Conservation (phyloP, 306 rosid genomes). For the Trifolium subterraneum region DNA sequence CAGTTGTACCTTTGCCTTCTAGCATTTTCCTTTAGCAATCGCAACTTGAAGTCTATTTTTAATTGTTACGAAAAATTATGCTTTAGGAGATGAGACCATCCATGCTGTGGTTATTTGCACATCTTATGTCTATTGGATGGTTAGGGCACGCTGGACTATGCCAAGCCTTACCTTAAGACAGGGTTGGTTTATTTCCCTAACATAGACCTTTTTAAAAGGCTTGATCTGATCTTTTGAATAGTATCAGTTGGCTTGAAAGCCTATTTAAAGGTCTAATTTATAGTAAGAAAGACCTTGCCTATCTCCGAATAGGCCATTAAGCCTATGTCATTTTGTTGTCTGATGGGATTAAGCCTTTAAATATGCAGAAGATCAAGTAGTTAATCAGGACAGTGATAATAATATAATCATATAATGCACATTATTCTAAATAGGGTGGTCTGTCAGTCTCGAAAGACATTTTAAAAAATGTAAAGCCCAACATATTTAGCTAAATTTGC, state of each 20-base stretch:
- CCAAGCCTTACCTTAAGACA: background rate
- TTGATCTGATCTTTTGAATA: background rate
- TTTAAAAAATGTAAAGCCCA: background rate
- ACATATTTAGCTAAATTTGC: background rate
- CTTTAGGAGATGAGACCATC: constrained; percentile 17
- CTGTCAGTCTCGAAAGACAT: background rate
- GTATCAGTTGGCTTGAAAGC: constrained; percentile 4
- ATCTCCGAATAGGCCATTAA: background rate
- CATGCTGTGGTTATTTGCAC: constrained; percentile 4
- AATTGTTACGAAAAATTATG: constrained; percentile 15
- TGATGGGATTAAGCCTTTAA: background rate
- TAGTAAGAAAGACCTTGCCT: background rate
- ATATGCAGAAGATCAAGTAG: background rate
- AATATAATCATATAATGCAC: background rate
- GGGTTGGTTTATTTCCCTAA: background rate
- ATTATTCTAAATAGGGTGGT: background rate
- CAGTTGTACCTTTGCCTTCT: background rate
- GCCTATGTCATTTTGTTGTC: background rate
- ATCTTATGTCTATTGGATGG: constrained; percentile 11
- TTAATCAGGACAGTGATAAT: constrained; percentile 4
- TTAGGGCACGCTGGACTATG: background rate
- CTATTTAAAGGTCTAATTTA: background rate
- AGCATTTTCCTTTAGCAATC: background rate
- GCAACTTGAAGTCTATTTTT: background rate
- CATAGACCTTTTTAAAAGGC: background rate